Evolutionary conservation across 106 monocot genomes (phyloP).

Genomic region (Xerophyta viscosa): DNA sequence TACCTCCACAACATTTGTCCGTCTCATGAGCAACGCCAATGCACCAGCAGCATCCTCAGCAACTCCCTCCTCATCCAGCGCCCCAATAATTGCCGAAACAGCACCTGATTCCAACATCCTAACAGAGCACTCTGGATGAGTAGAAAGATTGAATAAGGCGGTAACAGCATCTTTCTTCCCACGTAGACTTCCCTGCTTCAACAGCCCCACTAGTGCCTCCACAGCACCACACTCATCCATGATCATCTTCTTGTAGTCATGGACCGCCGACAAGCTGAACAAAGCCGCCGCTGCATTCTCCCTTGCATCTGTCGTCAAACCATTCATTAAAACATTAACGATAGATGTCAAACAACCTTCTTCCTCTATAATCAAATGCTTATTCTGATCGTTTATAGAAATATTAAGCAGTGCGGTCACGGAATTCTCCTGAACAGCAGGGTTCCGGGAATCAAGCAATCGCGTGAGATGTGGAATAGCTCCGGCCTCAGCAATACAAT

Average conservation of each 20-base stretch:
- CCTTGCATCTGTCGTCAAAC: constrained; percentile 44
- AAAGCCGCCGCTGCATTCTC: constrained; percentile 80
- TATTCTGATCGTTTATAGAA: constrained; percentile 46
- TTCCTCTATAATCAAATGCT: constrained; percentile 45
- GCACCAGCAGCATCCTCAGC: constrained; percentile 77
- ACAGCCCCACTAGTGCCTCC: constrained; percentile 31
- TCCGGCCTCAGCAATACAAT: constrained; percentile 42
- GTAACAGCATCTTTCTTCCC: constrained; percentile 77
- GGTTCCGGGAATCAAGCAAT: constrained; percentile 26
- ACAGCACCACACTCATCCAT: constrained; percentile 36
- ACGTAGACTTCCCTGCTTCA: constrained; percentile 42
- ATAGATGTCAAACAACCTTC: constrained; percentile 47
- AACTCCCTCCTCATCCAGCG: constrained; percentile 37
- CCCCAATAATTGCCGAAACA: constrained; percentile 27
- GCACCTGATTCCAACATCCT: constrained; percentile 49
- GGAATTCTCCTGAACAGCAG: constrained; percentile 45
- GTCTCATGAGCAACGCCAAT: constrained; percentile 46
- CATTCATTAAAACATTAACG: constrained; percentile 40
- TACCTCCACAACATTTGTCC: constrained; percentile 12
- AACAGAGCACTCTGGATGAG: constrained; percentile 28
- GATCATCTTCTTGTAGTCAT: constrained; percentile 61
- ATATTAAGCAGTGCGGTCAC: constrained; percentile 53
- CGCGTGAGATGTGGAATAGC: constrained; percentile 39
- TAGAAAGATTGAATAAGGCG: constrained; percentile 65
- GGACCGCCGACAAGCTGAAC: constrained; percentile 69